Conservation (phyloP, 2,329 filamentous ascomycete genomes). For the Xylariales sp. region DNA sequence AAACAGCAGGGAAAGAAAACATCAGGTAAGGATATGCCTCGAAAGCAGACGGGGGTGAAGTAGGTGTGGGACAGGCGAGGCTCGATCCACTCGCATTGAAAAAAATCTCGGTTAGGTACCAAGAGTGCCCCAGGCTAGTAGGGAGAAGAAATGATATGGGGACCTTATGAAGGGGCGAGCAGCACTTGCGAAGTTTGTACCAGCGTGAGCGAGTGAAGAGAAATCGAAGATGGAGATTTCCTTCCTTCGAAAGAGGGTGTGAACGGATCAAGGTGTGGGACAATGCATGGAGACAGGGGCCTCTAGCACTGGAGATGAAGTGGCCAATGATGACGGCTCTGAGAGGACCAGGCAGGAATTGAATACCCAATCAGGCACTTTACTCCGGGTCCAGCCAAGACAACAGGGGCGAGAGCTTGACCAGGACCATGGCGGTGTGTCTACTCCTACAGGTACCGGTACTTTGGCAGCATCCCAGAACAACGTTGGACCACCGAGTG, state of each 20-base stretch:
- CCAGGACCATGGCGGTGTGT: conserved; percentile 51
- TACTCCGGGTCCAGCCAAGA: conserved; percentile 60
- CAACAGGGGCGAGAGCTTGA: conserved; percentile 48
- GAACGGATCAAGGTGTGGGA: conserved; percentile 55
- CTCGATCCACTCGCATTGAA: conserved; percentile 42
- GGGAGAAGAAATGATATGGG: conserved; percentile 17
- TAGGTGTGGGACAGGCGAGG: conserved; percentile 44
- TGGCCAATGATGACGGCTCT: conserved; percentile 60
- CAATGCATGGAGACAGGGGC: conserved; percentile 64
- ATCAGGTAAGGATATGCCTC: conserved; percentile 48
- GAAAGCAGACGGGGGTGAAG: conserved; percentile 41
- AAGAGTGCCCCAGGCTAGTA: conserved; percentile 37
- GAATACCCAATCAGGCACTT: conserved; percentile 63
- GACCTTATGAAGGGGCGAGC: conserved; percentile 16
- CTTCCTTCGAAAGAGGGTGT: conserved; percentile 44
- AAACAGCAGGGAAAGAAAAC: conserved; percentile 49
- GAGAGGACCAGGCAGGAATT: conserved; percentile 56
- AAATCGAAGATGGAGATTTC: conserved; percentile 46
- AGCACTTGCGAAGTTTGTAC: conserved; percentile 47
- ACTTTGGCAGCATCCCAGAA: conserved; percentile 38
- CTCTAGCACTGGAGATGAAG: conserved; percentile 60
- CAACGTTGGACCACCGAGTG: conserved; percentile 32
- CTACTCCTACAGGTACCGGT: conserved; percentile 42
- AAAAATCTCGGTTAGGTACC: conserved; percentile 28
- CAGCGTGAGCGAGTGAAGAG: conserved; percentile 45